A percentile compares a stretch with the other conserved stretches of the same genome.
These are phyloP conservation scores for Lipomyces oligophaga DNA, from an alignment of 805 yeast genomes.

Conservation along the genomic window DNA sequence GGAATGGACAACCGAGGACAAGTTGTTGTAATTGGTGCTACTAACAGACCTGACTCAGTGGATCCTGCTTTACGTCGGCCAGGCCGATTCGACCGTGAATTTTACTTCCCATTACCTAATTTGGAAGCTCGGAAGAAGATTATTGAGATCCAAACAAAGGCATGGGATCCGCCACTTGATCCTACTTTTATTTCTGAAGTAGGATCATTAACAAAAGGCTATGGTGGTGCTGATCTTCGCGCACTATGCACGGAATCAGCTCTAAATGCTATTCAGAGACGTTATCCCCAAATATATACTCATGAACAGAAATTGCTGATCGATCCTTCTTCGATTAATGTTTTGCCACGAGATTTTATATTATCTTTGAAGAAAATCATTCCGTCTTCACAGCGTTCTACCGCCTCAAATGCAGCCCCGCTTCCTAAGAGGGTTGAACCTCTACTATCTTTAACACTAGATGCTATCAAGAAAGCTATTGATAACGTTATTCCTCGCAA, in stretches of 20 bases:
- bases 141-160: conserved; percentile 76
- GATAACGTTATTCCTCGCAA: conserved; percentile 58
- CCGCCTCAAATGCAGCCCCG: conserved; percentile 69
- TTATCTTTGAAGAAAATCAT: conserved; percentile 78
- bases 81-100: conserved; percentile 95
- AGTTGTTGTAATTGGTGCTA: conserved; percentile 96
- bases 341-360: conserved; percentile 79
- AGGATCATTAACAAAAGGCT: conserved; percentile 88
- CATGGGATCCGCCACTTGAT: conserved; percentile 77
- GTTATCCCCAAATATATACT: conserved; percentile 87
- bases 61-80: conserved; percentile 97
- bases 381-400: conserved; percentile 87
- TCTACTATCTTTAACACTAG: conserved; percentile 52
- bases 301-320: conserved; percentile 69
- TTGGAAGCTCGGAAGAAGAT: conserved; percentile 72
- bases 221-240: conserved; percentile 95
- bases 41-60: conserved; percentile 96
- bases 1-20: conserved; percentile 99
- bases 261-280: conserved; percentile 80
- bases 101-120: conserved; percentile 92
- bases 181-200: conserved; percentile 57
- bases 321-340: conserved; percentile 66
- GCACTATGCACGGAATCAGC: conserved; percentile 97
- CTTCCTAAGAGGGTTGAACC: conserved; percentile 70
- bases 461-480: conserved; percentile 46